Conservation (phyloP, 257 asterid species). For the Forsythia suspensa region DNA sequence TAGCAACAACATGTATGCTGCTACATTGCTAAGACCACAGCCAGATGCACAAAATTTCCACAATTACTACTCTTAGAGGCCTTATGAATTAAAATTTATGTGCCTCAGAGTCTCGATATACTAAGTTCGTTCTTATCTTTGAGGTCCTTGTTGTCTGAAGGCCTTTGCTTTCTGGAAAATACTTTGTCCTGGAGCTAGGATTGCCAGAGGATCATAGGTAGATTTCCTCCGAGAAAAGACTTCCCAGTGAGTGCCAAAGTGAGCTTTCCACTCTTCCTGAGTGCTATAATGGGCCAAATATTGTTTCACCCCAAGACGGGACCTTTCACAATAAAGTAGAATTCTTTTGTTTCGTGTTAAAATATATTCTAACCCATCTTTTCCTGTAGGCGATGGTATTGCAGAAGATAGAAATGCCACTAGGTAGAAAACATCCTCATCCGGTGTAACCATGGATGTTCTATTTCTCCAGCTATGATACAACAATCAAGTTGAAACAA, state of each 20-base stretch:
- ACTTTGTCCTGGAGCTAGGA: slow-evolving; percentile 54
- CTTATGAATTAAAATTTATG: neutral
- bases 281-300: slow-evolving; percentile 49
- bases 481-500: neutral
- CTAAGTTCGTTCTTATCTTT: neutral
- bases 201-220: slow-evolving; percentile 49
- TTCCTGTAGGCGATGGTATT: slow-evolving; percentile 39
- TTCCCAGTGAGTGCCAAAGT: slow-evolving; percentile 51
- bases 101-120: slow-evolving; percentile 6
- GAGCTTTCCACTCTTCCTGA: slow-evolving; percentile 52
- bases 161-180: slow-evolving; percentile 39
- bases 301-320: slow-evolving; percentile 42
- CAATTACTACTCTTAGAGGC: neutral
- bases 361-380: slow-evolving; percentile 41
- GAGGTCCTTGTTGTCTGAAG: slow-evolving; percentile 21
- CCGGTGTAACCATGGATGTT: slow-evolving; percentile 52
- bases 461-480: slow-evolving; percentile 45
- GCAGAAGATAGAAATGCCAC: slow-evolving; percentile 49
- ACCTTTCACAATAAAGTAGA: slow-evolving; percentile 27
- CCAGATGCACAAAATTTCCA: neutral
- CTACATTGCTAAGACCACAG: neutral
- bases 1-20: neutral
- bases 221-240: slow-evolving; percentile 39
- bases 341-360: slow-evolving; percentile 37
- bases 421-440: slow-evolving; percentile 47